A percentile compares a stretch with the other conserved stretches of the same genome.
Evolutionary conservation across 345 rosid genomes (phyloP).

Genomic region (Camelina laxa): DNA sequence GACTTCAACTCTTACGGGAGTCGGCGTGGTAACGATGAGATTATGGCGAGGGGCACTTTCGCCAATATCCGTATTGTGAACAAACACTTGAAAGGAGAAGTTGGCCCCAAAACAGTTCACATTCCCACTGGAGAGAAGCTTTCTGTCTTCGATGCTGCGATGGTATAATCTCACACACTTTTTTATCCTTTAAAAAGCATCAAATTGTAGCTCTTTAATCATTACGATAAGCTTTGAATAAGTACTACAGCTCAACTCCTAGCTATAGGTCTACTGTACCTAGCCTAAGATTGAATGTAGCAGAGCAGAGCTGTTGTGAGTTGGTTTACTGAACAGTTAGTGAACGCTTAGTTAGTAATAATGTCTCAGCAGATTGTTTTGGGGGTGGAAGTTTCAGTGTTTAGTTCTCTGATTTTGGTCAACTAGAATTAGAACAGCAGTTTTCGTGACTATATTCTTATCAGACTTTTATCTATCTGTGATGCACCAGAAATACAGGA

Average conservation of each 20-base stretch:
- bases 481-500: neutral
- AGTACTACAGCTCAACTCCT: neutral
- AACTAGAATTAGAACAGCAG: neutral
- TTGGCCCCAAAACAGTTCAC: constrained; percentile 7
- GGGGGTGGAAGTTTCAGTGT: neutral
- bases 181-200: neutral
- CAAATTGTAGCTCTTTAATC: neutral
- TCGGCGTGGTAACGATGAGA: constrained; percentile 7
- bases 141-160: constrained; percentile 3
- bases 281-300: neutral
- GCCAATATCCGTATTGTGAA: constrained; percentile 6
- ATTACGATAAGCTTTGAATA: neutral
- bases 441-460: neutral
- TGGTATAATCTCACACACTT: neutral
- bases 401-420: constrained; percentile 1
- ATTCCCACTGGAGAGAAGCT: constrained; percentile 7
- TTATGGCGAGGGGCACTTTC: neutral
- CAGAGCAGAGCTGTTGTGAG: neutral
- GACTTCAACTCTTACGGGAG: constrained; percentile 6
- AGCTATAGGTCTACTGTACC: neutral
- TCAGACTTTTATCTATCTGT: neutral
- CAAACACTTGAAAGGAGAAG: constrained; percentile 10
- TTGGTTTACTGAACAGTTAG: neutral
- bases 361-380: neutral
- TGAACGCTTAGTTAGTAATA: neutral